These are phyloP conservation scores for Eimeria brunetti DNA, from an alignment of 169 alveolate species.

Conservation along the genomic window DNA sequence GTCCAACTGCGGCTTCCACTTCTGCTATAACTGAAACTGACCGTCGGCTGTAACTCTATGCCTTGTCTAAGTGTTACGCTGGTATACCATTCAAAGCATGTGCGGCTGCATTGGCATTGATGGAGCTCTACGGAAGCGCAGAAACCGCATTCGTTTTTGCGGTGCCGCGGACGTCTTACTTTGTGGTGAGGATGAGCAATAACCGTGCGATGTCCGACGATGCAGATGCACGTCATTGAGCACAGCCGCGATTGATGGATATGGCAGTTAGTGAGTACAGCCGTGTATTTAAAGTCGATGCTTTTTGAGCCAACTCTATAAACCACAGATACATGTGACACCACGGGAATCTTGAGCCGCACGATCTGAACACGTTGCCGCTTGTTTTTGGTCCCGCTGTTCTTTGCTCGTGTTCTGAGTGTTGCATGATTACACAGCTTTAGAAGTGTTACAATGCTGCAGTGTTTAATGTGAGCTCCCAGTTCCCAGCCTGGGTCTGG, in stretches of 20 bases:
- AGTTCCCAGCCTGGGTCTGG: neutral
- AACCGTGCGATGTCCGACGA: neutral
- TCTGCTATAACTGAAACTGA: neutral
- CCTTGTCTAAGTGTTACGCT: neutral
- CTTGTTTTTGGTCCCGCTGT: neutral
- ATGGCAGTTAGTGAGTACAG: neutral
- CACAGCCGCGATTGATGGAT: neutral
- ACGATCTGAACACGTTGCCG: neutral
- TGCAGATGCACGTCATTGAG: neutral
- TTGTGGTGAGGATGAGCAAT: neutral
- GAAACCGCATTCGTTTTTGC: neutral
- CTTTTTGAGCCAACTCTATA: neutral
- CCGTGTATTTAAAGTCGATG: neutral
- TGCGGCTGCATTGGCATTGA: neutral
- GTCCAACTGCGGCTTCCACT: neutral
- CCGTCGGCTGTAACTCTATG: neutral
- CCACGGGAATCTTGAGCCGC: neutral
- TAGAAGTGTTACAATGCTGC: neutral
- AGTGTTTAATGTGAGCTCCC: neutral
- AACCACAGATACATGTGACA: neutral
- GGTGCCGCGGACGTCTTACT: too few relatives aligned
- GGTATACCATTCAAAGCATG: neutral
- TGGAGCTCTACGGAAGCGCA: neutral
- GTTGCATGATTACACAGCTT: neutral
- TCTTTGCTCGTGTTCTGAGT: neutral